Conservation (phyloP, 1,139 yeast species). For the Suhomyces bribrorum region DNA sequence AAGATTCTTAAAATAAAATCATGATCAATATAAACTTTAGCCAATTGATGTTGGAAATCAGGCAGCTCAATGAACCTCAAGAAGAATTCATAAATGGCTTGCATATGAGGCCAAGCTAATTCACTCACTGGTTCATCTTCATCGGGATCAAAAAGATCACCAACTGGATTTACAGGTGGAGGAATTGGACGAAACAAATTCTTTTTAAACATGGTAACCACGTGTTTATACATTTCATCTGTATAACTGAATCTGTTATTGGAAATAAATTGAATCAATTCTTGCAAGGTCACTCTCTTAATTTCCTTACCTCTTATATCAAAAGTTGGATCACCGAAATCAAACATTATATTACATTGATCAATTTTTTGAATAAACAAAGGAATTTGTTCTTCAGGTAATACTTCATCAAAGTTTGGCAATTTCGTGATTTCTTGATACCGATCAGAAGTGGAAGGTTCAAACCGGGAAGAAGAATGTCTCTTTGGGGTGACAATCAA, state of each 20-base stretch:
- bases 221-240: slow-evolving; percentile 86
- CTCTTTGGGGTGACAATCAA: slow-evolving; percentile 73
- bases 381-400: slow-evolving; percentile 80
- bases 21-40: slow-evolving; percentile 92
- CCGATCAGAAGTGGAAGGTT: slow-evolving; percentile 68
- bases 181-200: slow-evolving; percentile 95
- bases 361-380: slow-evolving; percentile 85
- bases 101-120: slow-evolving; percentile 99
- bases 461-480: slow-evolving; percentile 92
- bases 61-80: slow-evolving; percentile 91
- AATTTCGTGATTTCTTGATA: slow-evolving; percentile 69
- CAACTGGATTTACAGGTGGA: slow-evolving; percentile 96
- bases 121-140: slow-evolving; percentile 98
- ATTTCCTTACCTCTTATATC: slow-evolving; percentile 93
- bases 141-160: slow-evolving; percentile 95
- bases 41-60: slow-evolving; percentile 90
- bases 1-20: slow-evolving; percentile 76
- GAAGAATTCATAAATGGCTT: slow-evolving; percentile 91
- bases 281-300: slow-evolving; percentile 82
- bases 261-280: slow-evolving; percentile 83
- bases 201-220: slow-evolving; percentile 84
- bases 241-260: slow-evolving; percentile 81
- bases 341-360: slow-evolving; percentile 93
- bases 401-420: slow-evolving; percentile 88
- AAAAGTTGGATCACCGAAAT: slow-evolving; percentile 88